Percentiles rank a stretch among this genome's conserved stretches.
Conservation (phyloP, 192 early-diverging fungal genomes). For the Coemansia guatemalensis region DNA sequence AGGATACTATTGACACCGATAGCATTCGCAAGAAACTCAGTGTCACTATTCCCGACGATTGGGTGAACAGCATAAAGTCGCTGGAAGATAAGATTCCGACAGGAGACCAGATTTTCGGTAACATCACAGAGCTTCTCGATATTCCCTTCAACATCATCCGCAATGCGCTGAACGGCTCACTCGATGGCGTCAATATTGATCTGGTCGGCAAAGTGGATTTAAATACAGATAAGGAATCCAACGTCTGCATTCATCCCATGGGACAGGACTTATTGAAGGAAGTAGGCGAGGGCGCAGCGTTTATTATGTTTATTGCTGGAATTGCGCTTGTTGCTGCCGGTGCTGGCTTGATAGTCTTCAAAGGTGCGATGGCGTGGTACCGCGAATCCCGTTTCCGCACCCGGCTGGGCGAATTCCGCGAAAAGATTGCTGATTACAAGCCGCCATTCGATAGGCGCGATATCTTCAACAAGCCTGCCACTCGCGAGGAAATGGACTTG, state of each 20-base stretch:
- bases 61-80: constrained; percentile 30
- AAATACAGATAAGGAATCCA: constrained; percentile 12
- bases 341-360: constrained; percentile 6
- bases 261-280: constrained; percentile 31
- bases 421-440: constrained; percentile 26
- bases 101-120: constrained; percentile 44
- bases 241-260: constrained; percentile 28
- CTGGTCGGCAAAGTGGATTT: constrained; percentile 25
- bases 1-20: constrained; percentile 24
- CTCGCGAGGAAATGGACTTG: constrained; percentile 42
- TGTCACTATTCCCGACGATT: constrained; percentile 37
- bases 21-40: constrained; percentile 27
- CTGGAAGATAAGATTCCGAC: constrained; percentile 38
- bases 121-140: constrained; percentile 37
- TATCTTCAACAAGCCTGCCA: constrained; percentile 17
- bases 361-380: constrained; percentile 11
- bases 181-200: constrained; percentile 17
- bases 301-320: constrained; percentile 24
- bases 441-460: constrained; percentile 15
- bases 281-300: constrained; percentile 14
- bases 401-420: constrained; percentile 35
- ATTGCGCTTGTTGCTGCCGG: constrained; percentile 26
- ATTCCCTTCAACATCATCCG: constrained; percentile 38
- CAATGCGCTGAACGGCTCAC: constrained; percentile 11
- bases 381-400: constrained; percentile 8